Evolutionary conservation across 192 early-diverging fungal species (phyloP), one percentile per base, ranked within the genome.

Genomic region (Coemansia sp.): DNA sequence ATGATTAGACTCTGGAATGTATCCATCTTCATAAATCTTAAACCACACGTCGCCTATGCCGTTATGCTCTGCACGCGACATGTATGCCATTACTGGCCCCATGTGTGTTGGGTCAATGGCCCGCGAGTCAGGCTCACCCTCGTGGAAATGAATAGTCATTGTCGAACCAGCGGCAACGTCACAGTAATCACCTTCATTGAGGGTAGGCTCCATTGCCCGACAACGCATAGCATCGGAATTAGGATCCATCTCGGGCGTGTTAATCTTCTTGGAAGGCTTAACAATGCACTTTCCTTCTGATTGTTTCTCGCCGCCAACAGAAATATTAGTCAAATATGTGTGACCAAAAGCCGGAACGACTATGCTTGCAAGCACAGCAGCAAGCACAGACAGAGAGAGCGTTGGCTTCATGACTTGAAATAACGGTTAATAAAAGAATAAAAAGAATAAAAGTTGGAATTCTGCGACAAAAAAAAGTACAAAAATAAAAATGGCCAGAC

Each of bases 11-110:
- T 46, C 44, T 3, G 9, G 40, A 31, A 63, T 30, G 6, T 62
- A 77, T 3, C 64, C 68, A 1, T 77, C 43, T n/a, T 77, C 63
- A 22, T 46, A 67, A n/a, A 67, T 60, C 29, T 71, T 67, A 46
- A 66, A 71, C 69, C 69, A 71, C 14, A 58, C 51, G 0, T 77
- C n/a, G 11, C 56, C 51, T 5, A 43, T 38, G 0, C 69, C 74
- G 18, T 65, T 58, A 1, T 40, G 40, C 6, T 32, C 46, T 18
- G 60, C 40, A 0, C 35, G 60, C 3, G 74, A 58, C 56, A 77
- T 62, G 33, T 62, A 67, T 27, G 61, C 72, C 6, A 63, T 21
- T 16, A 62, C 68, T 0, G 72, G 62, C 0, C 66, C 72, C 25
- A 54, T 24, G 40, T 75, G 66, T 11, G 46, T 65, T 0, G 44